Conservation (phyloP, 2,329 filamentous ascomycete genomes). For the Dactylellina leptospora region DNA sequence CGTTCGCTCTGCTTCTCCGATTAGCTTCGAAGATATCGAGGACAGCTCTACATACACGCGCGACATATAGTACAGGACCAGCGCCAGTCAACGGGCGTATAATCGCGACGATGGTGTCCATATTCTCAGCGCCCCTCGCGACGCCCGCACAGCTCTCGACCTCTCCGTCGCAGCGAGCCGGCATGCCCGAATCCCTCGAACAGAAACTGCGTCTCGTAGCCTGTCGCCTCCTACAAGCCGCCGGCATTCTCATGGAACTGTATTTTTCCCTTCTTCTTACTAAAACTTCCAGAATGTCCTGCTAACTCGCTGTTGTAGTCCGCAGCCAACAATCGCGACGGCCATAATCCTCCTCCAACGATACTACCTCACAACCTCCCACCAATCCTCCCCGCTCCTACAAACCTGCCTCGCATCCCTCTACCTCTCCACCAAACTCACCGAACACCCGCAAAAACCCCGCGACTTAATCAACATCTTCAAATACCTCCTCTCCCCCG, state of each 20-base stretch:
- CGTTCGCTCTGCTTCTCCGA: not conserved
- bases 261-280: constrained; percentile 64
- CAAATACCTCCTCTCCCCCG: constrained; percentile 76
- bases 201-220: constrained; percentile 76
- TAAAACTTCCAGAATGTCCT: not conserved
- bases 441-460: constrained; percentile 75
- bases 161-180: constrained; percentile 66
- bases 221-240: constrained; percentile 77
- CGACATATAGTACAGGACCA: not conserved
- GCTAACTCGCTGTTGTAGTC: constrained; percentile 48
- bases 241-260: constrained; percentile 80
- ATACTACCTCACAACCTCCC: constrained; percentile 52
- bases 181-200: constrained; percentile 73
- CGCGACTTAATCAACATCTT: constrained; percentile 87
- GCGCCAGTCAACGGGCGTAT: no score
- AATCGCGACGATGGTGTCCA: constrained; percentile 58
- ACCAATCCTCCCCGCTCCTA: constrained; percentile 62
- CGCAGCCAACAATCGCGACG: constrained; percentile 56
- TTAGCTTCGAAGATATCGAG: not conserved
- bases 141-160: constrained; percentile 74
- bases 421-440: constrained; percentile 81
- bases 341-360: constrained; percentile 54
- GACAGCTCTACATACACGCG: not conserved
- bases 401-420: constrained; percentile 82
- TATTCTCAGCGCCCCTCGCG: constrained; percentile 75